These are phyloP conservation scores for Leptodermis oblonga DNA, from an alignment of 257 asterid species.

Conservation along the genomic window DNA sequence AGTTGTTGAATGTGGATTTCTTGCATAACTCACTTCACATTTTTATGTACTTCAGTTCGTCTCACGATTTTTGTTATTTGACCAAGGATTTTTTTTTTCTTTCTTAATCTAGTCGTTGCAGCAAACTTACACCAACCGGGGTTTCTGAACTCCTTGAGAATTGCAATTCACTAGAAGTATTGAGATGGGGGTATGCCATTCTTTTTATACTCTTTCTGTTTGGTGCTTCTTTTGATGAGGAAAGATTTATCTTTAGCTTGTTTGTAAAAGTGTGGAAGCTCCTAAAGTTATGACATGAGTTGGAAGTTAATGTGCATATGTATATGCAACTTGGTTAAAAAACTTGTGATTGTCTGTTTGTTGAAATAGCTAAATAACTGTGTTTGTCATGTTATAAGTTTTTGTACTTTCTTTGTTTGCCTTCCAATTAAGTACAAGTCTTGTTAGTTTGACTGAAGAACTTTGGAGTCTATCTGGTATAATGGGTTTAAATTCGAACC, in stretches of 20 bases:
- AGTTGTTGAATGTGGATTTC: background rate
- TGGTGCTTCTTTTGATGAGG: background rate
- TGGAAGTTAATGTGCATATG: background rate
- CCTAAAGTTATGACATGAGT: background rate
- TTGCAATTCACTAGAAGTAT: constrained; percentile 63
- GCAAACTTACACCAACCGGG: constrained; percentile 59
- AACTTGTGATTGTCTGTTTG: background rate
- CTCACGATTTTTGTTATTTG: background rate
- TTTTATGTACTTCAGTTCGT: background rate
- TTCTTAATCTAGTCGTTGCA: constrained; percentile 56
- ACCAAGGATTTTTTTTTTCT: background rate
- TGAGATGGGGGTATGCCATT: constrained; percentile 93
- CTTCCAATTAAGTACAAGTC: background rate
- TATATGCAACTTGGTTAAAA: background rate
- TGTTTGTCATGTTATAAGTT: background rate
- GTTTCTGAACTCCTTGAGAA: constrained; percentile 64
- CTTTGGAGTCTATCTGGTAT: background rate
- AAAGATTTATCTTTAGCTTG: too few relatives aligned
- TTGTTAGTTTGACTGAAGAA: background rate
- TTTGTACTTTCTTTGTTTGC: background rate
- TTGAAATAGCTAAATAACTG: background rate
- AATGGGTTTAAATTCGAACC: background rate
- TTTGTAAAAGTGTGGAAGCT: background rate
- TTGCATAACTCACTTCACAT: background rate
- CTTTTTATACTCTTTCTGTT: constrained; percentile 7